Base-by-base conservation (phyloP, 495 filamentous ascomycete species). In the Clavariopsis aquatica region DNA sequence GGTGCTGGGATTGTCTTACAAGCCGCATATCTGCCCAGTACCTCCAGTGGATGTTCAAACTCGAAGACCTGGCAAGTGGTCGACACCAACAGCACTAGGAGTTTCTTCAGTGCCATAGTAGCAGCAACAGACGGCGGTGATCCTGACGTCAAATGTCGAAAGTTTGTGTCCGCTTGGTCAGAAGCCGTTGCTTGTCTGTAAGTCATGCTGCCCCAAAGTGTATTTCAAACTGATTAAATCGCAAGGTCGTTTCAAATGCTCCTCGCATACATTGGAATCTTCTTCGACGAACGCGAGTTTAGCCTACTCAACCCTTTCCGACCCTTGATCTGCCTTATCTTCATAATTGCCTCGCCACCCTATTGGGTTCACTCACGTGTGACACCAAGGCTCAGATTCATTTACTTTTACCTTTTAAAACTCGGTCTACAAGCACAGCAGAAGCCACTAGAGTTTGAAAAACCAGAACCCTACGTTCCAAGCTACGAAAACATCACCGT, bases 261-360 rank as follows among this genome's bases (percentile, higher is more conserved):
- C 23, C 36, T 58, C 24, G 45, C 67, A 10, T 70, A 70, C 26
- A 36, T 70, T 43, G 67, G 67, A 23, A 49, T 70, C 23, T 70
- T 70, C 59, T 66, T 41, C 43, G 67, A 70, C 49, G 63, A 55
- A 49, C 57, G 62, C 12, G 62, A 62, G 22, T 52, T 45, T 36
- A 70, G 67, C 54, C 5, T 70, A 4, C 62, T 70, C 29, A 70
- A 70, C 47, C 62, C 67, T 6, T 62, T 46, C 22, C 41, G 67
- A 15, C 67, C 67, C 7, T 27, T 66, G 2, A 45, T 51, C 52
- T 59, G 47, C 41, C 43, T 70, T 27, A 38, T 70, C 3, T n/a
- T 60, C 10, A 13, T 49, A 8, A 9, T 63, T 19, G 34, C 66
- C 22, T 36, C 22, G 27, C 24, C 26, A 4, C 62, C 62, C 0